Base-by-base conservation (phyloP, 1,139 yeast genomes). In the Groenewaldozyma auringiensis region DNA sequence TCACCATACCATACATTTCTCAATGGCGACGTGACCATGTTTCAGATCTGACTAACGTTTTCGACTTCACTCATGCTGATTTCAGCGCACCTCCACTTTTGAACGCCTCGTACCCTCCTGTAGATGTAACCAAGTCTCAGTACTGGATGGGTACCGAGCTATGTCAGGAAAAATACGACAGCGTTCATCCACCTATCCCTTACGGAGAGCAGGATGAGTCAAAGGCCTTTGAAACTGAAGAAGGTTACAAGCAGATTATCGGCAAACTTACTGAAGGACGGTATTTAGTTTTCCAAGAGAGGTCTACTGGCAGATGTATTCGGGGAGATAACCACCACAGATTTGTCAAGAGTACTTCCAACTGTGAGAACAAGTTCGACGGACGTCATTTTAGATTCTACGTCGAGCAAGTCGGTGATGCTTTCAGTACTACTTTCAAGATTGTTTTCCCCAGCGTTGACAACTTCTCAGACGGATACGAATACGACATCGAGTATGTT, bases 41-140 rank as follows among this genome's bases (percentile, higher is more conserved):
- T 56, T 50, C 52, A 8, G 44, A 57, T 37, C 39, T 57, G 33
- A 41, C 51, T 17, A 47, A 49, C 39, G 47, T 53, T 46, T 57
- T 57, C 43, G 59, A 57, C 41, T 57, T 54, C 27, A 43, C 40
- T 6, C 40, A 50, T 29, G 54, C 55, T 2, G 49, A 51, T 47
- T 44, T 42, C 18, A 37, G 53, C 2, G 21, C 42, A n/a, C 56
- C 56, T 16, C 34, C 43, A 9, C 40, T 50, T 14, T 37, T 44
- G 9, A 27, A 41, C 14, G 45, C 45, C 2, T 40, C 40, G 2
- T 22, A n/a, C 6, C 50, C 49, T 2, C 40, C 44, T 4, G 35
- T 13, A 4, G 22, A 29, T n/a, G 14, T 11, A 9, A 17, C 39
- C 4, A 18, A 16, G 4, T 17, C 20, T 14, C 40, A 37, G 25